Conservation (phyloP, 1,284 basidiomycete genomes). For the Cryptococcus neoformans region DNA sequence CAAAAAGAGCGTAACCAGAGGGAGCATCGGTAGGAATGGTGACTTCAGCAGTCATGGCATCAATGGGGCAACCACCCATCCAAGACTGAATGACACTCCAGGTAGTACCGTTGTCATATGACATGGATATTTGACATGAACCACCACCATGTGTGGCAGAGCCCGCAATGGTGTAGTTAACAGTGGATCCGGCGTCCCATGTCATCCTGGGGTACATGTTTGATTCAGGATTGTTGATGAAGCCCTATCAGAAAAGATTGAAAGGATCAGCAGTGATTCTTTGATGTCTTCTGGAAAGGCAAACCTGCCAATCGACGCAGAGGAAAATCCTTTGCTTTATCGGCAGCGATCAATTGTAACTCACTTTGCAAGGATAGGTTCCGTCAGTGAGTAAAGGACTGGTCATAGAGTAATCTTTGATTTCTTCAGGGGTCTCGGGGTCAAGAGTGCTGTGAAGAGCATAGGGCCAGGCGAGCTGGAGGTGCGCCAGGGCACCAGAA, state of each 20-base stretch:
- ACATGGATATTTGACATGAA: slow-evolving; percentile 49
- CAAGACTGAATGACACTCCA: slow-evolving; percentile 48
- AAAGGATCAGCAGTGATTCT: background rate
- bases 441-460: slow-evolving; percentile 38
- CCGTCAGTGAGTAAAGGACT: slow-evolving; percentile 41
- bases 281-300: background rate
- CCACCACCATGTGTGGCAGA: slow-evolving; percentile 48
- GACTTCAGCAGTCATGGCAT: slow-evolving; percentile 29
- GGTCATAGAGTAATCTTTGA: slow-evolving; percentile 48
- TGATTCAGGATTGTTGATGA: slow-evolving; percentile 34
- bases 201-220: slow-evolving; percentile 35
- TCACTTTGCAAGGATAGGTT: slow-evolving; percentile 49
- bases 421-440: slow-evolving; percentile 28
- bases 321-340: background rate
- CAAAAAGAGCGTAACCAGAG: slow-evolving; percentile 47
- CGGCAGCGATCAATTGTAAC: slow-evolving; percentile 1
- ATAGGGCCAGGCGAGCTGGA: slow-evolving; percentile 40
- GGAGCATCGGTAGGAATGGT: slow-evolving; percentile 45
- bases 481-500: slow-evolving; percentile 33
- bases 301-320: background rate
- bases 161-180: slow-evolving; percentile 37
- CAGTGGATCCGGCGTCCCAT: slow-evolving; percentile 29
- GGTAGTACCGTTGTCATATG: slow-evolving; percentile 48
- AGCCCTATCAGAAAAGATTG: slow-evolving; percentile 26
- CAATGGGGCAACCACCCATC: slow-evolving; percentile 48